Base-by-base conservation (phyloP, 352 stramenopile genomes). In the Albugo candida region DNA sequence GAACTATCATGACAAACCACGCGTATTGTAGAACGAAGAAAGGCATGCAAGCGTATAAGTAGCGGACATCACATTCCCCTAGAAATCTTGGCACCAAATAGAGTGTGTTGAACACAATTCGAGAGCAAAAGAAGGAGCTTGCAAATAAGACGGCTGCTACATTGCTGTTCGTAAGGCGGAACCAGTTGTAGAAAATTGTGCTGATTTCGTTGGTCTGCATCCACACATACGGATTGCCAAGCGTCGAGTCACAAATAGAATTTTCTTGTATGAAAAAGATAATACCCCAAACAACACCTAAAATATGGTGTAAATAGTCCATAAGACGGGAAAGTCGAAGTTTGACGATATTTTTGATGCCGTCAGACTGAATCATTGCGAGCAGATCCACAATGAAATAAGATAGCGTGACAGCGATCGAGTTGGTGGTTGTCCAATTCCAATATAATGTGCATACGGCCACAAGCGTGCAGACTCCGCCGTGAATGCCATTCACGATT, bases 151-250 rank as follows among this genome's bases (percentile, higher is more conserved):
- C 60, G 24, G 70, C 73, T 0, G 73, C 73, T 18, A 71, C 31
- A 2, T 45, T 59, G 57, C 44, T 82, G 58, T 77, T 60, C 39
- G 66, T 83, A 49, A 82, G 63, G 35, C 73, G 65, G 47, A 70
- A 83, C 73, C 73, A 85, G 49, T 83, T 83, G 63, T 83, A 85
- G 56, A 85, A 85, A 43, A 59, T 58, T 47, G 73, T 85, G 55
- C 70, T 83, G 48, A 85, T 59, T 53, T 85, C 73, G 48, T 85
- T 85, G 24, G 73, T 85, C 49, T 85, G 73, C 55, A 85, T 83
- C 70, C 70, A 85, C 47, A 83, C 70, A 63, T 85, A 85, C 21
- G 70, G 48, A 53, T 83, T 85, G 13, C 70, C 67, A 20, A 83
- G 62, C 13, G 53, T 53, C 12, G 55, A 37, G 14, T 60, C 55